Evolutionary conservation across 306 rosid genomes (phyloP).

Genomic region (Arachis stenosperma): DNA sequence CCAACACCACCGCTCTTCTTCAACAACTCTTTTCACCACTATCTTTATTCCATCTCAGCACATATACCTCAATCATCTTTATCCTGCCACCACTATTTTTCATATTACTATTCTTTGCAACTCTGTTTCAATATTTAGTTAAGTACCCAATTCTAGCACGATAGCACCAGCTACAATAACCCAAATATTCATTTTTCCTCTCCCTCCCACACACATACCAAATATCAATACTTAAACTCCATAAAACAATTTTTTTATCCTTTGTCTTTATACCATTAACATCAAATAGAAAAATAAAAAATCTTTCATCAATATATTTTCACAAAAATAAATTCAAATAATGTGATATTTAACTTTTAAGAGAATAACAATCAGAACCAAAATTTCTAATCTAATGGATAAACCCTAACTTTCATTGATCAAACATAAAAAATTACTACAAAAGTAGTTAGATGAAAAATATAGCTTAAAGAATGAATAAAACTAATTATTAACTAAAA

Average conservation of each 20-base stretch:
- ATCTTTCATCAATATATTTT: constrained; percentile 36
- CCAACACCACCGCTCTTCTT: too few relatives aligned
- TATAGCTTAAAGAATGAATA: constrained; percentile 2
- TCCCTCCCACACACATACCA: constrained; percentile 30
- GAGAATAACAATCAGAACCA: constrained; percentile 20
- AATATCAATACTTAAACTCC: constrained; percentile 40
- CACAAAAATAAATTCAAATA: constrained; percentile 5
- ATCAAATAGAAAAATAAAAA: constrained; percentile 28
- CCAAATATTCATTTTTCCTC: constrained; percentile 75
- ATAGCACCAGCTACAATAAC: constrained; percentile 65
- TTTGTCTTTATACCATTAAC: constrained; percentile 36
- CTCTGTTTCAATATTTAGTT: constrained; percentile 63
- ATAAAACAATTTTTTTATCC: constrained; percentile 34
- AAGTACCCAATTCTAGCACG: constrained; percentile 71
- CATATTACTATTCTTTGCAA: constrained; percentile 40
- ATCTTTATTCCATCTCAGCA: too few relatives aligned
- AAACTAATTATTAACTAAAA: background rate
- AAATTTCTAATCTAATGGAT: constrained; percentile 18
- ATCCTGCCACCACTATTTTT: too few relatives aligned
- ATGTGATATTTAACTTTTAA: background rate
- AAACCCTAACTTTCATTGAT: constrained; percentile 24
- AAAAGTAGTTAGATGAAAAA: constrained; percentile 7
- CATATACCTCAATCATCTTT: too few relatives aligned
- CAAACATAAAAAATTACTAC: constrained; percentile 9
- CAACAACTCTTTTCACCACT: too few relatives aligned